phyloP scores from a whole-genome alignment of 192 early-diverging fungal species.

The Coemansia sp. region DNA sequence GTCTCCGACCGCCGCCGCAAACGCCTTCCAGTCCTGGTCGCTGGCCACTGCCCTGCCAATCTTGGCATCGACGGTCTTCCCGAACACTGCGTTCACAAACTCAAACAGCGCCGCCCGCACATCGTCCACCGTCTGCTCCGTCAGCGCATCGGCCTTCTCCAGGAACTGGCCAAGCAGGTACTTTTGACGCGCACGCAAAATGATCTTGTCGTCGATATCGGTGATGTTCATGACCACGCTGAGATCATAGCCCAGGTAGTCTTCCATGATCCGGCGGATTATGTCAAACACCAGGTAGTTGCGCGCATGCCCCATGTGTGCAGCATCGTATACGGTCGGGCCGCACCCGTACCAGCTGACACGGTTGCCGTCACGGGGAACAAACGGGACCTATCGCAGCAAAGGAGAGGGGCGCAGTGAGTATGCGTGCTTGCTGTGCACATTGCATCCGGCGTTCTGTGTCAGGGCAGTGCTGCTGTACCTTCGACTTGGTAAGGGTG shows the following conservation, averaged over 20 bases:
- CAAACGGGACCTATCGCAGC: conserved; percentile 82
- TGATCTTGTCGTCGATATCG: conserved; percentile 99
- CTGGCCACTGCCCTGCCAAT: conserved; percentile 43
- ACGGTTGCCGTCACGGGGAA: conserved; percentile 70
- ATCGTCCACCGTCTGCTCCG: conserved; percentile 50
- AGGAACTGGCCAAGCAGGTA: conserved; percentile 62
- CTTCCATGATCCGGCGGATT: conserved; percentile 85
- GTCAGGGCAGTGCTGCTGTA: too few species aligned
- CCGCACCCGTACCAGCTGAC: conserved; percentile 98
- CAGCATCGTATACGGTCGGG: conserved; percentile 94
- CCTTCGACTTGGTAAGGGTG: conserved; percentile 84
- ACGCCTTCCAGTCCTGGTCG: conserved; percentile 55
- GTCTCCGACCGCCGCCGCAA: conserved; percentile 49
- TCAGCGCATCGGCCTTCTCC: conserved; percentile 38
- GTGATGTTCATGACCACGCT: conserved; percentile 96
- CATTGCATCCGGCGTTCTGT: too few species aligned
- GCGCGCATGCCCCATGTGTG: conserved; percentile 95
- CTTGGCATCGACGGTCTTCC: conserved; percentile 48
- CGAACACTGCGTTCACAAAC: conserved; percentile 59
- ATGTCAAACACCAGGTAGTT: conserved; percentile 92
- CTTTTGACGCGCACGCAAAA: conserved; percentile 80
- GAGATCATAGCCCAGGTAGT: conserved; percentile 94
- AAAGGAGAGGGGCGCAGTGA: too few species aligned
- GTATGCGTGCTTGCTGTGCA: too few species aligned
- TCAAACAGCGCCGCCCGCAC: conserved; percentile 56